Base-by-base conservation (phyloP, 805 yeast genomes). In the Nakazawaea molendinolei region DNA sequence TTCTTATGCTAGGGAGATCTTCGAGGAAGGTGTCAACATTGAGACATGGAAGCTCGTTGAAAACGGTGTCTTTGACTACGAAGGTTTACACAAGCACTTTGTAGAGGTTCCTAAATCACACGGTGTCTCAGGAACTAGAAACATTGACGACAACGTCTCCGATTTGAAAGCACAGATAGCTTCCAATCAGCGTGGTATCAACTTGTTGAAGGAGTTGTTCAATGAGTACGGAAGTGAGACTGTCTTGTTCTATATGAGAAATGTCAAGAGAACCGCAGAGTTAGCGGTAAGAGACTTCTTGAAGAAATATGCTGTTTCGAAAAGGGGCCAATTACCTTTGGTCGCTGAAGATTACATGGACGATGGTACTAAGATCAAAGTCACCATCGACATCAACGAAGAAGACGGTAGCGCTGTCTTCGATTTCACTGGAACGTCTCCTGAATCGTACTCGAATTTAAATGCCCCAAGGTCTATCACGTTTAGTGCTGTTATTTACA, bases 401-500 rank as follows among this genome's bases (percentile, higher is more conserved):
- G 53, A 54, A 15, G 48, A 58, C 14, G 70, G 69, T 2, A 48
- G 48, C 31, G 63, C 69, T 1, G 54, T 55, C 14, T 67, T 71
- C 49, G 76, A 71, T 48, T 71, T 71, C 44, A 58, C 63, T 12
- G 71, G 64, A 22, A 62, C 72, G 3, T 71, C 74, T 8, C 59
- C 61, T 40, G 71, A 70, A 44, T 58, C 69, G 18, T 65, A 69
- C 44, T 67, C 69, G 21, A 68, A 68, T 43, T 58, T 68, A 57
- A 71, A 71, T 50, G 71, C 75, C 2, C 76, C 76, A 3, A 63
- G 55, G 42, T 71, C 76, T 2, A 68, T 71, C 34, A 56, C 71
- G n/a, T 66, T 60, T 45, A 63, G 72, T 14, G 73, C 74, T 13
- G 71, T 71, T 26, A 63, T 71, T 38, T 71, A 71, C 44, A 73